These are phyloP conservation scores for Saccharomyces hybrid DNA, from an alignment of 1,139 yeast species.

Conservation along the genomic window DNA sequence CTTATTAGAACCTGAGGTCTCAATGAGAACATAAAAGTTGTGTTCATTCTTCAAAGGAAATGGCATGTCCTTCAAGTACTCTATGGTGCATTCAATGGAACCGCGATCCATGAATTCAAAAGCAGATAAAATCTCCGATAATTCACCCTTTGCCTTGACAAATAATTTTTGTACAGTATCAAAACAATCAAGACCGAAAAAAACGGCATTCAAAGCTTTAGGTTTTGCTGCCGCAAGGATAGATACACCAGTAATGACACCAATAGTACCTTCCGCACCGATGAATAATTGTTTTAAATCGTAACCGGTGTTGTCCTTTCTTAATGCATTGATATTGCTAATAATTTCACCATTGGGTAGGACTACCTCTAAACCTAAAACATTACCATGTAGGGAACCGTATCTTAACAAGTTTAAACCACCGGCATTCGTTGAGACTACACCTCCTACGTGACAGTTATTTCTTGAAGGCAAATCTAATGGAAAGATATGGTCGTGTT, in stretches of 20 bases:
- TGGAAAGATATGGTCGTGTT: constrained; percentile 83
- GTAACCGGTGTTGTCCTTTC: constrained; percentile 91
- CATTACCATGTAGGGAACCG: constrained; percentile 89
- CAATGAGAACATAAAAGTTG: constrained; percentile 85
- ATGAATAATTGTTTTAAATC: constrained; percentile 85
- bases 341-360: constrained; percentile 80
- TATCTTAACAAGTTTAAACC: constrained; percentile 81
- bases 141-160: constrained; percentile 66
- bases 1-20: constrained; percentile 87
- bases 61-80: constrained; percentile 43
- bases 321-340: constrained; percentile 69
- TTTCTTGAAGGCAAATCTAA: constrained; percentile 94
- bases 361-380: constrained; percentile 85
- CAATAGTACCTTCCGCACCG: constrained; percentile 88
- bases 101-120: constrained; percentile 88
- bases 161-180: constrained; percentile 82
- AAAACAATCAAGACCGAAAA: constrained; percentile 72
- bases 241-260: constrained; percentile 83
- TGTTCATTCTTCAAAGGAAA: constrained; percentile 76
- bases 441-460: constrained; percentile 92
- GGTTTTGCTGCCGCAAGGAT: constrained; percentile 88
- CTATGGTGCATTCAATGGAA: constrained; percentile 58
- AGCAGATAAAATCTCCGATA: constrained; percentile 82
- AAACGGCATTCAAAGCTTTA: constrained; percentile 76
- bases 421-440: constrained; percentile 93